These are phyloP conservation scores for Uromyces viciae-fabae DNA, from an alignment of 1,284 basidiomycete species.

Conservation along the genomic window DNA sequence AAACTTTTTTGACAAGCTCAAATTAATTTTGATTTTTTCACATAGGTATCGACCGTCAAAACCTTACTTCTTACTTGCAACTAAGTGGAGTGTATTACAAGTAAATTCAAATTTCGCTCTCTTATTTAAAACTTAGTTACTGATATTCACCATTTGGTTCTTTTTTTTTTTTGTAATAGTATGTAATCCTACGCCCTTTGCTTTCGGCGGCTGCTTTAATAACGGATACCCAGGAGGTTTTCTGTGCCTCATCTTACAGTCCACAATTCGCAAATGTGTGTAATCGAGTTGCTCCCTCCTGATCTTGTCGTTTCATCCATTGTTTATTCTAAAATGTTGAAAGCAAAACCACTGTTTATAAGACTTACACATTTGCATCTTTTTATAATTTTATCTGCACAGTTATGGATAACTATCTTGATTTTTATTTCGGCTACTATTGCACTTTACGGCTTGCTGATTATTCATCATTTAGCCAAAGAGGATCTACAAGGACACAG, in stretches of 20 bases:
- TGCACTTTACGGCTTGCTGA: slow-evolving; percentile 48
- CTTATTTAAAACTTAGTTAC: not conserved
- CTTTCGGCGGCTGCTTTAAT: slow-evolving; percentile 48
- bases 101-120: not conserved
- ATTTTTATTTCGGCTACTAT: slow-evolving; percentile 54
- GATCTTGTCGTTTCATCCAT: no score
- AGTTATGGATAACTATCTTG: slow-evolving; percentile 26
- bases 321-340: no score
- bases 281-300: not conserved
- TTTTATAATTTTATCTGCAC: not conserved
- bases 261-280: slow-evolving; percentile 48
- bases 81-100: slow-evolving; percentile 49
- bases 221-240: slow-evolving; percentile 46
- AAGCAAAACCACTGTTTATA: not conserved
- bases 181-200: slow-evolving; percentile 47
- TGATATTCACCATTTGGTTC: not conserved
- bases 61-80: slow-evolving; percentile 48
- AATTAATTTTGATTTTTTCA: not conserved
- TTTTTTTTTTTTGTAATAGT: slow-evolving; percentile 3
- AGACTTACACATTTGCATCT: not conserved
- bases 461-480: slow-evolving; percentile 73
- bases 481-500: slow-evolving; percentile 70
- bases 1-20: not conserved
- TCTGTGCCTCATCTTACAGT: slow-evolving; percentile 46
- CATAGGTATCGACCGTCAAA: slow-evolving; percentile 47